Base-by-base conservation (phyloP, 495 filamentous ascomycete species). In the Podospora tetraspora region DNA sequence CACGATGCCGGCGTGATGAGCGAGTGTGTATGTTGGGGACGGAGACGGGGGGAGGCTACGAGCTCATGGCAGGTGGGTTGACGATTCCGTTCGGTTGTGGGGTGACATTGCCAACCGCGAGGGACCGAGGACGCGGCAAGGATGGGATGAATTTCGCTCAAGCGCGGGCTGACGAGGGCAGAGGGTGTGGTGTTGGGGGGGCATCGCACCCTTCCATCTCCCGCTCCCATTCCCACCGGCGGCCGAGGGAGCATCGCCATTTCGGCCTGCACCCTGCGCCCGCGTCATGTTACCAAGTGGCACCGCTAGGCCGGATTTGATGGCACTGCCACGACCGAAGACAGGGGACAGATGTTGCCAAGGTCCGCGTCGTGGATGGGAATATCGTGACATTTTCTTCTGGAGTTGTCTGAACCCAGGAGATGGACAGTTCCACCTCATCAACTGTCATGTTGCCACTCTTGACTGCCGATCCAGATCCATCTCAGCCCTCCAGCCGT, bases 1-100 rank as follows among this genome's bases (percentile, higher is more conserved):
- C 43, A 52, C 43, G 43, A 9, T 52, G 43, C 43, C 43, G 43
- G 19, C 43, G 43, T 52, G 43, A 52, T 52, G 43, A 52, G 12
- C 69, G 16, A 75, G 67, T 37, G 64, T 62, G 4, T 25, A 69
- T 52, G n/a, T 61, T 58, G 21, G 58, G 13, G 37, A 58, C 67
- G 34, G 22, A 58, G 52, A 56, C 19, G 64, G 1, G 57, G 64
- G 52, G n/a, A n/a, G 66, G 70, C 9, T 67, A 22, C 19, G 2
- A 2, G 6, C 19, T 52, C 43, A 52, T 52, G 8, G 34, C 13
- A 5, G 34, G 16, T 13, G 34, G 34, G 4, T 43, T 16, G 34
- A 52, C 43, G 43, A 52, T 52, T 13, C 12, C 4, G 6, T n/a
- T n/a, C n/a, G n/a, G n/a, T n/a, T n/a, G n/a, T 52, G 43, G 43